Evolutionary conservation across 169 alveolate species (phyloP).

Genomic region (Cryptosporidium felis): DNA sequence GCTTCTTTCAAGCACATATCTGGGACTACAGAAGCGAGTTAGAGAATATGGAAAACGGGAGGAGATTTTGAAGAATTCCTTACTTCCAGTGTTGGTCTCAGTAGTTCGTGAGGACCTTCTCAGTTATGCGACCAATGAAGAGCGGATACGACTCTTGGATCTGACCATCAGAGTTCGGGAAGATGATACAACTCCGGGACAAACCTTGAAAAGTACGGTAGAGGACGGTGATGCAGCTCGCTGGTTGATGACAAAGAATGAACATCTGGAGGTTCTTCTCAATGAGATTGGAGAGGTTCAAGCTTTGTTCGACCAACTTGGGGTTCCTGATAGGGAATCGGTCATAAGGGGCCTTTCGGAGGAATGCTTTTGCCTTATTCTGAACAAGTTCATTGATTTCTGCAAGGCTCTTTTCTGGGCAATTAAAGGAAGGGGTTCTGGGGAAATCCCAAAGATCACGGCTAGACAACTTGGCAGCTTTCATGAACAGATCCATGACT

Average conservation of each 20-base stretch:
- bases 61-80: not conserved
- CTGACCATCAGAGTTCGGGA: not conserved
- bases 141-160: not conserved
- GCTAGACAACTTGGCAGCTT: not conserved
- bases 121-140: not conserved
- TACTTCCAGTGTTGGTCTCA: constrained; percentile 19
- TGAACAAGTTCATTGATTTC: constrained; percentile 25
- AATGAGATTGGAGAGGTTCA: not conserved
- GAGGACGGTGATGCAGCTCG: not conserved
- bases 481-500: not conserved
- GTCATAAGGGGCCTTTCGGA: not conserved
- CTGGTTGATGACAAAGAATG: not conserved
- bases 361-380: not conserved
- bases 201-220: not conserved
- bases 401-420: constrained; percentile 25
- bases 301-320: not conserved
- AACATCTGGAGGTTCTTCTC: not conserved
- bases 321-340: not conserved
- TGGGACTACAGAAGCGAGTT: not conserved
- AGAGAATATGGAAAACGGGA: not conserved
- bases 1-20: constrained; percentile 5
- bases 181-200: not conserved
- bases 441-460: not conserved
- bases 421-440: constrained; percentile 5
- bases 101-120: not conserved